Evolutionary conservation across 148 eudicot species (phyloP).

Genomic region (Camellia lanceoleosa): DNA sequence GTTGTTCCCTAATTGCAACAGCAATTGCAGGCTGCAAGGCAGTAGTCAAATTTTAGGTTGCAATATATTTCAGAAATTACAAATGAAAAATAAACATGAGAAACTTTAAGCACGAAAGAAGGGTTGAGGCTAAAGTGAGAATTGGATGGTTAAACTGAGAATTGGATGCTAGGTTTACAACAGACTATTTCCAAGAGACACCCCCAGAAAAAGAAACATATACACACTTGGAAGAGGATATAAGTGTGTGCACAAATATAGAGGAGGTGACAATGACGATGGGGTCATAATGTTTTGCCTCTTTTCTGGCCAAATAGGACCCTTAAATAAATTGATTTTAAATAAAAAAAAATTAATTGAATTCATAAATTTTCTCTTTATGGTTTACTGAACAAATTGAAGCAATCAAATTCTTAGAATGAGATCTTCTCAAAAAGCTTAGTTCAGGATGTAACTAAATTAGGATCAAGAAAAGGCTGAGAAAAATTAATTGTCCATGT

Average conservation of each 20-base stretch:
- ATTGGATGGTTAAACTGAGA: too few relatives aligned
- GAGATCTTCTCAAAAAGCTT: neutral
- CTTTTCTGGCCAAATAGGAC: neutral
- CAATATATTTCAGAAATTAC: neutral
- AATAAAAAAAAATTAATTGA: too few relatives aligned
- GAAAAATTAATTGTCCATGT: neutral
- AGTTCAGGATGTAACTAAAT: neutral
- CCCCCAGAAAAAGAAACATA: too few relatives aligned
- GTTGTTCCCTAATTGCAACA: slow-evolving; percentile 91
- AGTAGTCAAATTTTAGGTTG: neutral
- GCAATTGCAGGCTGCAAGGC: slow-evolving; percentile 90
- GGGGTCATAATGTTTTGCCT: neutral
- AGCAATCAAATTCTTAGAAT: neutral
- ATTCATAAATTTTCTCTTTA: neutral
- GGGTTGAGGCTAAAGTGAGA: neutral
- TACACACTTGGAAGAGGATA: too few relatives aligned
- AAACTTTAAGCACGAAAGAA: neutral
- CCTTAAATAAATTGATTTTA: neutral
- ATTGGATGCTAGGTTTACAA: neutral
- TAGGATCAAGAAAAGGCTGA: neutral
- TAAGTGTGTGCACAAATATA: too few relatives aligned
- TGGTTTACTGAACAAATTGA: neutral
- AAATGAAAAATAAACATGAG: neutral
- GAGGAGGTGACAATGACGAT: neutral
- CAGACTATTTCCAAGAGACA: neutral